These are phyloP conservation scores for Aspergillus fumigatiaffinis DNA, from an alignment of 2,329 filamentous ascomycete species.

Conservation along the genomic window DNA sequence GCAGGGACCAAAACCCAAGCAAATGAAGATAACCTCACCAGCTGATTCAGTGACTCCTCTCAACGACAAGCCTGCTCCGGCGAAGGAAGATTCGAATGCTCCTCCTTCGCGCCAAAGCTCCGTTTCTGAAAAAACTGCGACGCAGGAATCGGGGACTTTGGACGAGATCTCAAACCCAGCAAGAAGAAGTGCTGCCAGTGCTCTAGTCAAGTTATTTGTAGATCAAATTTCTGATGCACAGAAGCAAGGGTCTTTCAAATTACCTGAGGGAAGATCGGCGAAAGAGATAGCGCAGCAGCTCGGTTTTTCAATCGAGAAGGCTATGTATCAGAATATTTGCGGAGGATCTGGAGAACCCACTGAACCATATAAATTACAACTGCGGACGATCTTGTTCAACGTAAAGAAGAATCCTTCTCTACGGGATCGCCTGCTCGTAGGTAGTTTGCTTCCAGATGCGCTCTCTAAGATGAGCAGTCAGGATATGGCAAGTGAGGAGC, in stretches of 20 bases:
- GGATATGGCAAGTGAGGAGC: constrained; percentile 87
- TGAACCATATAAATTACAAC: constrained; percentile 58
- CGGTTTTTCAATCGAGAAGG: constrained; percentile 75
- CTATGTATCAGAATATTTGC: constrained; percentile 53
- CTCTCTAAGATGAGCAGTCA: constrained; percentile 85
- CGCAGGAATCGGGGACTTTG: constrained; percentile 33
- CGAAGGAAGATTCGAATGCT: constrained; percentile 30
- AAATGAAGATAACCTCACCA: constrained; percentile 36
- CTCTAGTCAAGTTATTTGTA: constrained; percentile 65
- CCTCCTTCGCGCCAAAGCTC: constrained; percentile 27
- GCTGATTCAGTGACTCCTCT: constrained; percentile 17
- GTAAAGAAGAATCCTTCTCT: constrained; percentile 83
- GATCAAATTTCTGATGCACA: constrained; percentile 63
- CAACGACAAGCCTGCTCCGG: constrained; percentile 22
- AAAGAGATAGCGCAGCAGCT: constrained; percentile 65
- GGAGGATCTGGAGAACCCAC: constrained; percentile 50
- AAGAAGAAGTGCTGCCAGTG: constrained; percentile 66
- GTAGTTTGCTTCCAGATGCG: constrained; percentile 66
- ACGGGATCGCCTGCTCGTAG: constrained; percentile 68
- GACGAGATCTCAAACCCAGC: constrained; percentile 56
- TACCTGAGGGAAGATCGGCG: constrained; percentile 61
- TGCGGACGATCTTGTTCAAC: constrained; percentile 77
- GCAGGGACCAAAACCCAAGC: constrained; percentile 41
- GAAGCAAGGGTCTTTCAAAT: constrained; percentile 60
- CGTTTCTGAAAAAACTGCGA: constrained; percentile 27